Evolutionary conservation across 1,284 basidiomycete species (phyloP).

Genomic region (Pholiota adiposa): DNA sequence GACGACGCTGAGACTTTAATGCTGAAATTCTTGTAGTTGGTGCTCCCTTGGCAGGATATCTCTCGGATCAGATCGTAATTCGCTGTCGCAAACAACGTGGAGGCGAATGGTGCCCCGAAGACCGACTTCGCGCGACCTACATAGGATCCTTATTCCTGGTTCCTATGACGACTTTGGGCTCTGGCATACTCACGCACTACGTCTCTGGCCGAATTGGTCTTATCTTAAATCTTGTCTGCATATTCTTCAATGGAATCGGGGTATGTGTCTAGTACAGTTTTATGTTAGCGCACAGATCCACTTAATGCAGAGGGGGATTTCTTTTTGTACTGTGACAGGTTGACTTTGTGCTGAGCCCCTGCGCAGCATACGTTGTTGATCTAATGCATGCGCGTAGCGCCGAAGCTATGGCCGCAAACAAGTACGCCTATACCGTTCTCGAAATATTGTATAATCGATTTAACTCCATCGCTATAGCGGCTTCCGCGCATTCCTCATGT

Average conservation of each 20-base stretch:
- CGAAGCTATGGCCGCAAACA: constrained; percentile 39
- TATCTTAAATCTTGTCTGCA: constrained; percentile 6
- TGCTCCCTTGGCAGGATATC: constrained; percentile 34
- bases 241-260: constrained; percentile 11
- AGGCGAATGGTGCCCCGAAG: constrained; percentile 35
- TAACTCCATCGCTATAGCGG: constrained; percentile 22
- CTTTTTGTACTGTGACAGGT: not conserved
- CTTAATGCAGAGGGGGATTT: not conserved
- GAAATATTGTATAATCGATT: not conserved
- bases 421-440: constrained; percentile 29
- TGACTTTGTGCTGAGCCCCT: constrained; percentile 35
- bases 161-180: constrained; percentile 25
- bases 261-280: not conserved
- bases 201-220: constrained; percentile 11
- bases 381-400: constrained; percentile 41
- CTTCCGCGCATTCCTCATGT: constrained; percentile 33
- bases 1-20: not conserved
- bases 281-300: not conserved
- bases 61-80: constrained; percentile 35
- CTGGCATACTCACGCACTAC: constrained; percentile 27
- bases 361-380: constrained; percentile 41
- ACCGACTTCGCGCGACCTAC: constrained; percentile 30
- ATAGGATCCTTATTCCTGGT: constrained; percentile 26
- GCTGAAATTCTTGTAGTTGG: constrained; percentile 28
- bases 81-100: constrained; percentile 29